These are phyloP conservation scores for Cladosporium oxysporum DNA, from an alignment of 2,329 filamentous ascomycete species.

Conservation along the genomic window DNA sequence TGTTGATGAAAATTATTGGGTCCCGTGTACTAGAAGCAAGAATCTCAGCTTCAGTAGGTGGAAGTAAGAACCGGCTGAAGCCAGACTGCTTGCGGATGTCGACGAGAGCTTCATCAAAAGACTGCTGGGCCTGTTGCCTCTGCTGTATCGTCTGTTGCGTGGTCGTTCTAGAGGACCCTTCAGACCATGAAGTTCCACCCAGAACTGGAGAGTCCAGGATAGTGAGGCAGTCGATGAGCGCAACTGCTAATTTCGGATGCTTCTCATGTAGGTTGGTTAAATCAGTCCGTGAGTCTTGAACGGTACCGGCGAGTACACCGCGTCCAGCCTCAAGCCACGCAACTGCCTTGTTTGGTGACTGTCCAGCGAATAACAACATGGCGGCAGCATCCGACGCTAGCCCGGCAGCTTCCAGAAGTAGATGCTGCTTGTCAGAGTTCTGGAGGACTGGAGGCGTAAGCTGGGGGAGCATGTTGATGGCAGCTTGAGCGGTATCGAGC, in stretches of 20 bases:
- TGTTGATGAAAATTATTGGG: neutral
- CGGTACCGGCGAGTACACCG: neutral
- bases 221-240: neutral
- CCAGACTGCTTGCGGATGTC: neutral
- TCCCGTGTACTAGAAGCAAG: no score
- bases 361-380: neutral
- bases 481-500: neutral
- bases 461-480: neutral
- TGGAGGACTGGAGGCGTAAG: neutral
- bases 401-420: neutral
- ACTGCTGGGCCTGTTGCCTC: neutral
- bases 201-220: neutral
- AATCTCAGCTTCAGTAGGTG: neutral
- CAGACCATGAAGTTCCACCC: neutral
- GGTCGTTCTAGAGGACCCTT: neutral
- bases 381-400: neutral
- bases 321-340: neutral
- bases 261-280: neutral
- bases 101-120: neutral
- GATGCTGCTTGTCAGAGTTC: neutral
- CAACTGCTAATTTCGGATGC: neutral
- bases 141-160: neutral
- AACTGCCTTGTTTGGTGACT: neutral
- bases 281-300: neutral
- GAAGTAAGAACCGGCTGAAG: neutral